Evolutionary conservation across 2,329 filamentous ascomycete genomes (phyloP).

Genomic region (Graphilbum sp.): DNA sequence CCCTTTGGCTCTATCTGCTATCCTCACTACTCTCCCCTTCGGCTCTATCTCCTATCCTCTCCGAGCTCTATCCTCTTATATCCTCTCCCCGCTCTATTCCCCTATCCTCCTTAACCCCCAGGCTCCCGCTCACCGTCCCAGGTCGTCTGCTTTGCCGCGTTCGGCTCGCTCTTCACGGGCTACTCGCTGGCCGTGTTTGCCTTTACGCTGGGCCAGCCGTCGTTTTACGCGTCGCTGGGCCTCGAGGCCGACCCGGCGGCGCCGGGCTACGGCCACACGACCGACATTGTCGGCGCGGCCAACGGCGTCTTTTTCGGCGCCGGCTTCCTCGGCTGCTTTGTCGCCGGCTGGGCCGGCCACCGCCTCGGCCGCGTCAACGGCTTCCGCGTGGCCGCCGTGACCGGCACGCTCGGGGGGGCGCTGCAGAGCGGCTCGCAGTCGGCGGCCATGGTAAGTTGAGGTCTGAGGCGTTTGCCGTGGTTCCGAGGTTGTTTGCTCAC

Average conservation of each 20-base stretch:
- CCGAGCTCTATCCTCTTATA: no score
- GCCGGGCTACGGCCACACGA: not conserved
- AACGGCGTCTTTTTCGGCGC: constrained; percentile 2
- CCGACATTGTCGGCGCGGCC: not conserved
- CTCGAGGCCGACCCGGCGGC: not conserved
- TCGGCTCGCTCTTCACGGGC: constrained; percentile 2
- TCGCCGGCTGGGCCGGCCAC: not conserved
- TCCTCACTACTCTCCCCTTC: not conserved
- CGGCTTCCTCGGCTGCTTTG: constrained; percentile 1
- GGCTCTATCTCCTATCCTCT: no score
- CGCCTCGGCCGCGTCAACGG: constrained; percentile 1
- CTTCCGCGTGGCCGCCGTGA: not conserved
- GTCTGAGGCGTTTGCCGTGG: no score
- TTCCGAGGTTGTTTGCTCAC: no score
- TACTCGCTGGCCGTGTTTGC: constrained; percentile 2
- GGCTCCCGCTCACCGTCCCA: no score
- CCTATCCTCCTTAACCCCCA: no score
- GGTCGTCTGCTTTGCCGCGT: constrained; percentile 2
- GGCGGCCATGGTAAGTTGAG: not conserved
- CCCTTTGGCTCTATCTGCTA: no score
- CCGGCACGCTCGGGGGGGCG: not conserved
- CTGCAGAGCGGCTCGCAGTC: constrained; percentile 1
- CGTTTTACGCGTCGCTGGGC: not conserved
- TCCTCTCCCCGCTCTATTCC: no score
- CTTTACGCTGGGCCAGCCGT: constrained; percentile 1